These are phyloP conservation scores for Millerozyma miso DNA, from an alignment of 805 yeast genomes.

Conservation along the genomic window DNA sequence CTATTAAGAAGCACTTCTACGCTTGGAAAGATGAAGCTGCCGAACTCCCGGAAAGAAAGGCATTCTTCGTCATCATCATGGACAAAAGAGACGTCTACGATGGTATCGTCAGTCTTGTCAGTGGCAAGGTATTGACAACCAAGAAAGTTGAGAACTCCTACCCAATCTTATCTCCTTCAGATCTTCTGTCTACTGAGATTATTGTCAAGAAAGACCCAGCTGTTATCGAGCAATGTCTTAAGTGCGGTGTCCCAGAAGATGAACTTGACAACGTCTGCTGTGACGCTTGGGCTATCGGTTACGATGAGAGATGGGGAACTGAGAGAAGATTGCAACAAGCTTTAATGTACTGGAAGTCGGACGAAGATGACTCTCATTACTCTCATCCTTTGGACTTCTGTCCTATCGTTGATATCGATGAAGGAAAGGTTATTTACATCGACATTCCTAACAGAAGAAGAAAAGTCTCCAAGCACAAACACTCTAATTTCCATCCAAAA, in stretches of 20 bases:
- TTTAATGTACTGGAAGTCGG: conserved; percentile 68
- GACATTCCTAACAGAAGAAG: conserved; percentile 76
- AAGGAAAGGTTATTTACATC: conserved; percentile 62
- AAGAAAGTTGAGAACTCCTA: conserved; percentile 57
- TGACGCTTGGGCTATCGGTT: conserved; percentile 69
- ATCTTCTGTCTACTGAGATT: conserved; percentile 57
- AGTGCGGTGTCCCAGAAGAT: conserved; percentile 61
- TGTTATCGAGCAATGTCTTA: conserved; percentile 67
- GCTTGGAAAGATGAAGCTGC: conserved; percentile 62
- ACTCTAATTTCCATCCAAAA: conserved; percentile 65
- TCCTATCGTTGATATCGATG: conserved; percentile 75
- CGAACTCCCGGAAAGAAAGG: conserved; percentile 64
- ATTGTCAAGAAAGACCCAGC: conserved; percentile 65
- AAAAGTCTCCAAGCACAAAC: conserved; percentile 63
- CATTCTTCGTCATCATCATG: conserved; percentile 60
- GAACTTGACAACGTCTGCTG: conserved; percentile 61
- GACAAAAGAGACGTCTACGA: conserved; percentile 61
- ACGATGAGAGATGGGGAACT: conserved; percentile 76
- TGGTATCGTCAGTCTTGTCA: conserved; percentile 59
- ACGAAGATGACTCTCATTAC: conserved; percentile 74
- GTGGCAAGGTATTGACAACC: conserved; percentile 44
- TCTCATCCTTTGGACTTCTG: conserved; percentile 78
- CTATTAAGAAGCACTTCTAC: conserved; percentile 58
- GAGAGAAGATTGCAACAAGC: conserved; percentile 76
- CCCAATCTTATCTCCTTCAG: conserved; percentile 71